Evolutionary conservation across 768 basidiomycete genomes (phyloP), one percentile per base, ranked within the genome.

Genomic region (Jaapia argillacea): DNA sequence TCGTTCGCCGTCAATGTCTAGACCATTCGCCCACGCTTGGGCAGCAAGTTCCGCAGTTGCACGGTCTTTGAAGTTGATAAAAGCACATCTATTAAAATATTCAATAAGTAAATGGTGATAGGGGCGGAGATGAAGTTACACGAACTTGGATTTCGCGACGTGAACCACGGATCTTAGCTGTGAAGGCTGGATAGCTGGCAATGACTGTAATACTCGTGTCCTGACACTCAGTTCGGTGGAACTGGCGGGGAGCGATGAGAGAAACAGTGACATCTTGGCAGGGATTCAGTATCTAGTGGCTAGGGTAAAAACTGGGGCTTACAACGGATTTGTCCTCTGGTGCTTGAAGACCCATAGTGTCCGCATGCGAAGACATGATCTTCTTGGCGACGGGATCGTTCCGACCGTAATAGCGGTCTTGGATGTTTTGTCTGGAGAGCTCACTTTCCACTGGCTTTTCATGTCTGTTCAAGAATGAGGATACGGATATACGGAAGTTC

Each of bases 361-460:
- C 83, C 0, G 94, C 92, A 59, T 88, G 77, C n/a, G 64, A 71
- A 2, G 74, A 60, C 60, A 99, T 58, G 36, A 98, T 92, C 64
- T 91, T 96, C 48, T 75, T 77, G 6, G 96, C 96, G 3, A 99
- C 94, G 10, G 94, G 91, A 57, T 98, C 96, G 49, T 87, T 88
- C 22, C 70, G 68, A 4, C 96, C 96, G 61, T 98, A 82, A 62
- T 90, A 98, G 41, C 96, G 73, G 64, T 98, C 94, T 53, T 86
- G 81, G 41, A 98, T 82, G 56, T 90, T 97, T 63, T 99, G 94
- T 53, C 91, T 84, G 10, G 87, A 74, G 36, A 92, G 61, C 31
- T 82, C 89, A 48, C 85, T 86, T 52, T 91, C 75, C 14, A 72
- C 74, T 0, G 90, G 90, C 56, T 83, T 77, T 60, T 99, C 96